A percentile compares a stretch with the other conserved stretches of the same genome.
Conservation (phyloP, 164 flowering plant species). For the Saururus chinensis region DNA sequence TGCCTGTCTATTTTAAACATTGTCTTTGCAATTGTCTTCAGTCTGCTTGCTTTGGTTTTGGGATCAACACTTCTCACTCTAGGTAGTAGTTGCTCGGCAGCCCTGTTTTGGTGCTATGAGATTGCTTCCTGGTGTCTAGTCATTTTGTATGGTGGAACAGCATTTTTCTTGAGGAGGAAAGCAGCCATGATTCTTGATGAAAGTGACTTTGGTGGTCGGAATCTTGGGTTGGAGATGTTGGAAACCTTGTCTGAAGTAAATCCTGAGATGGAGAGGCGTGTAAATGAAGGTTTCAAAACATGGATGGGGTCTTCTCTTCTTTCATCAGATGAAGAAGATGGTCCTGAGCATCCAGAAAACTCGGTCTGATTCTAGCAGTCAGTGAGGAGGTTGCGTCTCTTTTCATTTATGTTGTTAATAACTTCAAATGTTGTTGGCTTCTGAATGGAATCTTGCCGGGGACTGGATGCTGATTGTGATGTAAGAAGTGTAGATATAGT, state of each 20-base stretch:
- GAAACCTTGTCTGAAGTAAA: slow-evolving; percentile 52
- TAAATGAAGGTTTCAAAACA: slow-evolving; percentile 74
- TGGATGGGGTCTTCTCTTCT: slow-evolving; percentile 96
- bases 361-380: too few species aligned
- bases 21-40: slow-evolving; percentile 63
- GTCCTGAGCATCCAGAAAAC: too few species aligned
- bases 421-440: too few species aligned
- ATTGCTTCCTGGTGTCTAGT: slow-evolving; percentile 75
- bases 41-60: slow-evolving; percentile 74
- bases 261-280: slow-evolving; percentile 82
- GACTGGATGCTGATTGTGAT: too few species aligned
- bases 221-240: slow-evolving; percentile 76
- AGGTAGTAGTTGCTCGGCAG: slow-evolving; percentile 71
- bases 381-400: too few species aligned
- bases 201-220: slow-evolving; percentile 39
- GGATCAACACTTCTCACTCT: slow-evolving; percentile 78
- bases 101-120: slow-evolving; percentile 96
- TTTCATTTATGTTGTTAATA: too few species aligned
- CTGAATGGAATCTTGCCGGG: too few species aligned
- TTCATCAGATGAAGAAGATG: slow-evolving; percentile 86
- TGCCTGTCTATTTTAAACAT: slow-evolving; percentile 74
- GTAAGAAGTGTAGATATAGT: too few species aligned
- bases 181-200: slow-evolving; percentile 74
- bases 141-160: slow-evolving; percentile 63
- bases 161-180: slow-evolving; percentile 65